Evolutionary conservation across 306 rosid species (phyloP).

Genomic region (Castanea sativa): DNA sequence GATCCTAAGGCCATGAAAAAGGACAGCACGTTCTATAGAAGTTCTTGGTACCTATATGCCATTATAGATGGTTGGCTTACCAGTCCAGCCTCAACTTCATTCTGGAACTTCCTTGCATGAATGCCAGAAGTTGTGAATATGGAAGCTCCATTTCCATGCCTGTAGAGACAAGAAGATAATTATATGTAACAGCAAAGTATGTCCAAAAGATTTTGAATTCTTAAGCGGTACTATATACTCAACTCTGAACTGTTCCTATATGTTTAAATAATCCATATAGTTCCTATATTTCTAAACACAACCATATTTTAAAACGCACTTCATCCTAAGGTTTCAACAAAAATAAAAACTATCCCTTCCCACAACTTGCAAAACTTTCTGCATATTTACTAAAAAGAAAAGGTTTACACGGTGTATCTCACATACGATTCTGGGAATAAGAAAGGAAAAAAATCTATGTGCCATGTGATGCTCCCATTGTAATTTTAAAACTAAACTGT

Average conservation of each 20-base stretch:
- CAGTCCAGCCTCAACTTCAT: slow-evolving; percentile 56
- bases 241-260: neutral
- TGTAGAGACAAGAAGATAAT: slow-evolving; percentile 10
- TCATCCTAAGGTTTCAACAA: neutral
- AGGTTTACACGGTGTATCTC: neutral
- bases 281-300: neutral
- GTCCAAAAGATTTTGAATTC: slow-evolving; percentile 4
- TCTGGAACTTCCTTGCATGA: slow-evolving; percentile 58
- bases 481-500: neutral
- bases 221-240: neutral
- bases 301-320: neutral
- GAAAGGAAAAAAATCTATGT: neutral
- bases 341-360: neutral
- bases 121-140: slow-evolving; percentile 56
- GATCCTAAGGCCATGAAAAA: neutral
- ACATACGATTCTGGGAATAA: slow-evolving; percentile 8
- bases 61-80: slow-evolving; percentile 25
- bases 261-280: neutral
- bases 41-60: slow-evolving; percentile 8
- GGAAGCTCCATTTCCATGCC: slow-evolving; percentile 53
- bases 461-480: neutral
- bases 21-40: slow-evolving; percentile 1
- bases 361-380: neutral
- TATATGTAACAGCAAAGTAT: neutral
- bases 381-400: neutral